A percentile compares a stretch with the other conserved stretches of the same genome.
Conservation (phyloP, 257 asterid genomes). For the Anisodus tanguticus region DNA sequence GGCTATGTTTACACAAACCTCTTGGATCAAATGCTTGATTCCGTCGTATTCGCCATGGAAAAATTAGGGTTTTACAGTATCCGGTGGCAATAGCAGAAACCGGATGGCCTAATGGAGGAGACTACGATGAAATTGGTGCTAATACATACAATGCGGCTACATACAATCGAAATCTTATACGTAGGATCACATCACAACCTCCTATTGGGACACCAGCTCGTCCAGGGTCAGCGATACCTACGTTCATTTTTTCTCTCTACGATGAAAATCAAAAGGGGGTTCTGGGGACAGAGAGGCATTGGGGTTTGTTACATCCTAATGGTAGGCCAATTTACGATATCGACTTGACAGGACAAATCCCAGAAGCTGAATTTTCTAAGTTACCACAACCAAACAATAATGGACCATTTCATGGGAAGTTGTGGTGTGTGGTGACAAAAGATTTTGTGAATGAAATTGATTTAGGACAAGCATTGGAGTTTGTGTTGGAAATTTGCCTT, state of each 20-base stretch:
- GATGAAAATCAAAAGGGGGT: conserved; percentile 68
- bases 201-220: conserved; percentile 75
- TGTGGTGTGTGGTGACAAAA: conserved; percentile 68
- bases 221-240: conserved; percentile 58
- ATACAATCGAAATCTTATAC: conserved; percentile 57
- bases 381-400: conserved; percentile 51
- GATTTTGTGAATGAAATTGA: conserved; percentile 26
- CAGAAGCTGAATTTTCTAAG: conserved; percentile 31
- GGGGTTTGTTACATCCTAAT: conserved; percentile 57
- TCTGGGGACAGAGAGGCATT: conserved; percentile 70
- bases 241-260: conserved; percentile 62
- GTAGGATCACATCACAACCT: conserved; percentile 46
- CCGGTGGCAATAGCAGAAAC: conserved; percentile 63
- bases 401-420: conserved; percentile 57
- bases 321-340: conserved; percentile 65
- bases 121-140: conserved; percentile 70
- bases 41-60: conserved; percentile 58
- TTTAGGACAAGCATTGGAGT: conserved; percentile 49
- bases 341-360: conserved; percentile 55
- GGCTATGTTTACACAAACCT: conserved; percentile 64
- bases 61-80: conserved; percentile 53
- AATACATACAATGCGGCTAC: conserved; percentile 67
- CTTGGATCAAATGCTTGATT: conserved; percentile 78
- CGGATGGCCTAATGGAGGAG: conserved; percentile 88
- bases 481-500: too few relatives aligned